Base-by-base conservation (phyloP, 352 stramenopile genomes). In the Phytophthora rubi region DNA sequence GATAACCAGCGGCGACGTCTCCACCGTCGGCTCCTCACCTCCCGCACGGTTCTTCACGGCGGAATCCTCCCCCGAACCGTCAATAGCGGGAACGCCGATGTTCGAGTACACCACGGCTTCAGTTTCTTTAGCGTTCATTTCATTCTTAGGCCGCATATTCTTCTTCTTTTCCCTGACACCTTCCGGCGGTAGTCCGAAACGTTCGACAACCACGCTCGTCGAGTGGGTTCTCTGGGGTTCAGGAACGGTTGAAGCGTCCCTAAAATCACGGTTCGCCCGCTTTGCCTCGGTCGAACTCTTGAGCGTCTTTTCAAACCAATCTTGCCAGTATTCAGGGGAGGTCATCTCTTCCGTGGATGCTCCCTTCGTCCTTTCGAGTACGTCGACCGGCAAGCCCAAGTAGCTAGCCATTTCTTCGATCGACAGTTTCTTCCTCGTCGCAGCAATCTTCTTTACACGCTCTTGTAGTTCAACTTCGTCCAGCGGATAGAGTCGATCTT, bases 401-500 rank as follows among this genome's bases (percentile, higher is more conserved):
- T 47, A 42, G 5, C 5, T 10, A 9, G 23, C 18, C 6, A 63
- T 18, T 28, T 54, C 30, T 37, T 45, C 7, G 2, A 54, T 3
- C 5, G 13, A 15, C 16, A 12, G 28, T 21, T 53, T 8, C n/a
- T 47, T 45, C 16, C 7, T 44, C 9, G 13, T 5, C 3, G 35
- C 23, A 3, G 30, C 56, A 12, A 28, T 63, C 39, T 32, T 26
- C 16, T 63, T 44, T 0, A 63, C 9, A 16, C 56, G 56, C 15
- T 6, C 0, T 2, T 23, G 16, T 9, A 54, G 15, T 37, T 59
- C 44, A 3, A 33, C 6, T 47, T 63, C 56, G 12, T 54, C 44
- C 28, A 63, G 44, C 42, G 56, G 44, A 33, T 49, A 55, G 1
- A 45, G 10, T 3, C 56, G 13, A 4, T 63, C 56, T 33, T 63